These are phyloP conservation scores for Mycena amicta DNA, from an alignment of 768 basidiomycete species.

Conservation along the genomic window DNA sequence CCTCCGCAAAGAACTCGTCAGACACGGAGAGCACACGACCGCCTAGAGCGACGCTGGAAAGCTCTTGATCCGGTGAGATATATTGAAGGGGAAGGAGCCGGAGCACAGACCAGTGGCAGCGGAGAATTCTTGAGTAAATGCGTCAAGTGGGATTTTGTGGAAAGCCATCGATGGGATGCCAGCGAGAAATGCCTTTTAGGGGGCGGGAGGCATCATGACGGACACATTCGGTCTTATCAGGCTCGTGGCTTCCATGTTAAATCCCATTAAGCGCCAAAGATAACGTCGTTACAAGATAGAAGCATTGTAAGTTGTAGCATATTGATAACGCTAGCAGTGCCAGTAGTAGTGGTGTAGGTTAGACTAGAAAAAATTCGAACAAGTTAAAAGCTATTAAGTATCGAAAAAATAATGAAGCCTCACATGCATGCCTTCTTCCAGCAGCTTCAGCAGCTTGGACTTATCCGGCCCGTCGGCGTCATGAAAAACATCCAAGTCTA, in stretches of 20 bases:
- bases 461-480: conserved; percentile 33
- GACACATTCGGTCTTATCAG: background rate
- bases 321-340: background rate
- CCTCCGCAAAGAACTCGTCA: conserved; percentile 96
- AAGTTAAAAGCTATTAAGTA: conserved; percentile 9
- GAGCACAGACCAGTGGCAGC: conserved; percentile 49
- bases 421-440: conserved; percentile 37
- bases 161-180: conserved; percentile 40
- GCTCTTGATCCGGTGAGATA: conserved; percentile 57
- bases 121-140: conserved; percentile 51
- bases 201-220: background rate
- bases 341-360: background rate
- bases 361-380: conserved; percentile 3
- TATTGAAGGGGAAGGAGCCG: background rate
- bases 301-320: background rate
- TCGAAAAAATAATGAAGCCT: conserved; percentile 17
- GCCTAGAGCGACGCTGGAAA: conserved; percentile 85
- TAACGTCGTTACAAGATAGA: background rate
- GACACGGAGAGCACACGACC: conserved; percentile 76
- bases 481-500: conserved; percentile 32
- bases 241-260: no score
- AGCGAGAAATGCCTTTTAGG: background rate
- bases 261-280: no score
- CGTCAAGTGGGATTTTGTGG: conserved; percentile 45
- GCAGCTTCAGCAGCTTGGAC: conserved; percentile 31